Evolutionary conservation across 208 protist species (phyloP), one percentile per base, ranked within the genome.

Genomic region (Leptomonas pyrrhocoris): DNA sequence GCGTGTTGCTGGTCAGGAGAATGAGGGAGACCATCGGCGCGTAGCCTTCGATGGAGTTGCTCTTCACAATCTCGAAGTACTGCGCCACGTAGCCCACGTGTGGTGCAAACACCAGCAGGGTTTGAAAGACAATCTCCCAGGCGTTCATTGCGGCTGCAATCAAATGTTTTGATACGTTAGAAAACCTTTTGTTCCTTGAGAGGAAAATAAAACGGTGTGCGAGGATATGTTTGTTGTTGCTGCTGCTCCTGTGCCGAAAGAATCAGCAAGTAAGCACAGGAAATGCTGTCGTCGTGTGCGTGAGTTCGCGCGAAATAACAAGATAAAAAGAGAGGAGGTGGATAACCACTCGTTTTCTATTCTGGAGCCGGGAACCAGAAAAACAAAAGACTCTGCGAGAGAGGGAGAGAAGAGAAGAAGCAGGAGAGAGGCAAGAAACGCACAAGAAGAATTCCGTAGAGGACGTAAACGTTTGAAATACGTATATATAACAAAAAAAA

Each of bases 61-160:
- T 80, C 5, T 28, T 60, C 15, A 34, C 53, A 50, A 94, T 92
- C 18, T 85, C 70, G 7, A 81, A 27, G 43, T 82, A 80, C 73
- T 92, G 89, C 23, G 79, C 67, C 9, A 88, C 56, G 60, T 94
- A 94, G 0, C 89, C 89, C 60, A 94, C 74, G 50, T 92, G 84
- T 0, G 89, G 83, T 5, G 57, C 85, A 45, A 92, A 60, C 18
- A 94, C 82, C 53, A 94, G 74, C 36, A 61, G 72, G 34, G 90
- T 57, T 18, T 80, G 65, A 36, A 92, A 87, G 23, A 74, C 15
- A 67, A 67, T 3, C 1, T 59, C 40, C 16, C 66, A 27, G 7
- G 45, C 56, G 36, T 55, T 21, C 66, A 73, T 63, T 28, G 48
- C 48, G 7, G 48, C 48, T 6, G 21, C 48, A 53, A 6, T 13